These are phyloP conservation scores for Exutisphaerella laricina DNA, from an alignment of 2,329 filamentous ascomycete genomes.

Conservation along the genomic window DNA sequence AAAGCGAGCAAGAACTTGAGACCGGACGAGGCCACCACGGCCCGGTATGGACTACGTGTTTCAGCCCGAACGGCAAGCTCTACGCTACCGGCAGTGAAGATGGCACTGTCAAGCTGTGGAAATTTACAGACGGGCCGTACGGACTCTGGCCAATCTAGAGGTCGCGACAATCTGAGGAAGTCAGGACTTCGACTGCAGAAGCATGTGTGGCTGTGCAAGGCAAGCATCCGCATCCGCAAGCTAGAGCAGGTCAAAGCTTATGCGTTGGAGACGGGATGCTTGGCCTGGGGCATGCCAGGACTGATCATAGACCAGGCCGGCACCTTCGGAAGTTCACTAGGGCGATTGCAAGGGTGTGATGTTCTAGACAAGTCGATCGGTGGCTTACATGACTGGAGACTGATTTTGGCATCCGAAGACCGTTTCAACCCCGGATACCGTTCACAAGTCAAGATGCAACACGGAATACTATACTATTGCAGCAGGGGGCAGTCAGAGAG, in stretches of 20 bases:
- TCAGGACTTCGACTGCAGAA: neutral
- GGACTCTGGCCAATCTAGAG: constrained; percentile 51
- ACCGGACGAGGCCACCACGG: constrained; percentile 96
- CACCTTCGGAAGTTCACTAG: neutral
- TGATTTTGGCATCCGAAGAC: too few relatives aligned
- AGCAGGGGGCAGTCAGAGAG: too few relatives aligned
- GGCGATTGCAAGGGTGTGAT: neutral
- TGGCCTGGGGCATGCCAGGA: too few relatives aligned
- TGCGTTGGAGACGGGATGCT: too few relatives aligned
- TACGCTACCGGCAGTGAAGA: constrained; percentile 97
- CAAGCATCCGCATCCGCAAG: too few relatives aligned
- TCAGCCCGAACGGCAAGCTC: constrained; percentile 90
- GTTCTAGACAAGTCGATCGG: neutral
- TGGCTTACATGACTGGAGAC: neutral
- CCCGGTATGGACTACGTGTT: constrained; percentile 92
- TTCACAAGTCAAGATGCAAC: too few relatives aligned
- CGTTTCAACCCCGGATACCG: neutral
- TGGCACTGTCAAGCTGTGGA: constrained; percentile 91
- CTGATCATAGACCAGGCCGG: constrained; percentile 1
- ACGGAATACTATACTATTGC: too few relatives aligned
- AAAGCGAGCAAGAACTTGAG: constrained; percentile 77
- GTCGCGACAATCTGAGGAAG: neutral
- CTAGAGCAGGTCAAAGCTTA: too few relatives aligned
- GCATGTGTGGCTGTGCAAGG: neutral
- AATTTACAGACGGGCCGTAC: constrained; percentile 59